These are phyloP conservation scores for Jimgerdemannia lactiflua DNA, from an alignment of 192 early-diverging fungal genomes.

Conservation along the genomic window DNA sequence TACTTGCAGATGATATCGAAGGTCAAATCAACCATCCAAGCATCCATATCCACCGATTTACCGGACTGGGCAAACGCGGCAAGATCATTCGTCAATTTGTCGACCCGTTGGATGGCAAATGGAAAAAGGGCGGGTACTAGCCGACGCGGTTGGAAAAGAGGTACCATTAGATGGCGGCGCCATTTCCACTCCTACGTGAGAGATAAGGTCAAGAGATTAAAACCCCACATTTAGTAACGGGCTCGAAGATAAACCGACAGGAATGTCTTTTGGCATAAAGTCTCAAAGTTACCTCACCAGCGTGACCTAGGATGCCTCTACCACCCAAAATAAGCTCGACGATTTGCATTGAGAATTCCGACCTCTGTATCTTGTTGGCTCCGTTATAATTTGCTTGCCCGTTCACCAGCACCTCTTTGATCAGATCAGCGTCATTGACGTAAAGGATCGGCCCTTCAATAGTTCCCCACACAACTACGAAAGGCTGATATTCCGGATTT, in stretches of 20 bases:
- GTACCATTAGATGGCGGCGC: slow-evolving; percentile 29
- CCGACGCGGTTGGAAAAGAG: slow-evolving; percentile 26
- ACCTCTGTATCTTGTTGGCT: too few relatives aligned
- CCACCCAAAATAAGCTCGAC: too few relatives aligned
- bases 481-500: background rate
- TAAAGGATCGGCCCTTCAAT: background rate
- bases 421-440: background rate
- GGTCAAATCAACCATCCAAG: slow-evolving; percentile 24
- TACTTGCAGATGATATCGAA: slow-evolving; percentile 38
- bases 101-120: slow-evolving; percentile 15
- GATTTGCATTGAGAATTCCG: too few relatives aligned
- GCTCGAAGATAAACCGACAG: too few relatives aligned
- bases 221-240: too few relatives aligned
- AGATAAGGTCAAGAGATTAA: background rate
- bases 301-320: too few relatives aligned
- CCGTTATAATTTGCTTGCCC: slow-evolving; percentile 24
- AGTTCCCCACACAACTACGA: background rate
- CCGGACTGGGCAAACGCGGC: slow-evolving; percentile 1
- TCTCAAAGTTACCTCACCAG: too few relatives aligned
- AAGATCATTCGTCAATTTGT: slow-evolving; percentile 1
- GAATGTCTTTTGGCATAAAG: too few relatives aligned
- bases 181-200: slow-evolving; percentile 30
- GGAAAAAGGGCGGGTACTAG: slow-evolving; percentile 27
- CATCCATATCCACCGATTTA: slow-evolving; percentile 23
- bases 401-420: slow-evolving; percentile 29